Evolutionary conservation across 176 grass and related monocot genomes (phyloP), one percentile per base, ranked within the genome.

Genomic region (Oryza glumipatula): DNA sequence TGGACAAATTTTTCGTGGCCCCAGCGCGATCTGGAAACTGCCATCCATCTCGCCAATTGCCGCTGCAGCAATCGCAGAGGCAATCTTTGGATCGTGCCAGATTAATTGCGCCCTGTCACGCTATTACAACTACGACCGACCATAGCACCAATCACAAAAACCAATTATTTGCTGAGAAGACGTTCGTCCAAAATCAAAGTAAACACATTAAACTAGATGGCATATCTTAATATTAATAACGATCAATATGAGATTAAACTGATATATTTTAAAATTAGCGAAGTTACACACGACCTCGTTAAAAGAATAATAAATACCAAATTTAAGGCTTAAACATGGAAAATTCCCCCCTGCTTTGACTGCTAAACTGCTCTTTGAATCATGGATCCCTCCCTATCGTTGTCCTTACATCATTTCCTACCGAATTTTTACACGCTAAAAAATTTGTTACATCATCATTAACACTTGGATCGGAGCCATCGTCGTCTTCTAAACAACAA

Each of bases 381-480:
- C 56, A 61, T 6, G 30, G 28, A 46, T 48, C 2, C 1, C 10
- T 4, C 16, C 3, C 10, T 6, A 45, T 67, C 75, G 4, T 35
- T 67, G 44, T 84, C 87, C 75, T 44, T 16, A 61, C 44, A 13
- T 73, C 52, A 30, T 2, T 21, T 66, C 12, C 5, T 86, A 33
- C 11, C 4, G 3, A 7, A 30, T 73, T 11, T 90, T 32, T 70
- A 78, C 88, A 86, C 0, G 73, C 38, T 82, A 85, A 67, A 67
- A 67, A 84, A 61, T 28, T 11, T 9, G 58, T 46, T 83, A 79
- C 78, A 86, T 6, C 83, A 85, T 6, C 72, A 22, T 44, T 72
- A 72, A 79, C 7, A 2, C 56, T 60, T 32, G 70, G 68, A 38
- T 45, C 5, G 21, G 77, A 86, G 78, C 68, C 67, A 6, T 78